phyloP scores from a whole-genome alignment of 2,329 filamentous ascomycete species.

The Alternaria novae-zelandiae region DNA sequence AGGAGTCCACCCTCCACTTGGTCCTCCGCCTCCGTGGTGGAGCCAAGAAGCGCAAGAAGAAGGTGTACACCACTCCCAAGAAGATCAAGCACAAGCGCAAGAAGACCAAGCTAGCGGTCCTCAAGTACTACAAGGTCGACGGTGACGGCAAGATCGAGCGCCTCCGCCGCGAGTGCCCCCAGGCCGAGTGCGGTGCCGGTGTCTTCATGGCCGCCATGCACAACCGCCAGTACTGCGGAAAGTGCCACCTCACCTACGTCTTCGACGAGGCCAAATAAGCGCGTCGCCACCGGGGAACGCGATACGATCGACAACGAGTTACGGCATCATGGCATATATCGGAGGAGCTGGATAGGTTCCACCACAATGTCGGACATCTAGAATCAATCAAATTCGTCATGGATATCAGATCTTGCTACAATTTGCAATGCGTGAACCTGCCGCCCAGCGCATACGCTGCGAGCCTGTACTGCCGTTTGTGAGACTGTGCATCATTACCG shows the following conservation, averaged over 20 bases:
- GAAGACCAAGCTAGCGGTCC: constrained; percentile 99
- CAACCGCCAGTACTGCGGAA: constrained; percentile 96
- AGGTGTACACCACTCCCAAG: constrained; percentile 99
- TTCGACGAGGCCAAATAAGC: constrained; percentile 69
- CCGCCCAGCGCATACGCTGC: not conserved
- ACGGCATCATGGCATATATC: constrained; percentile 32
- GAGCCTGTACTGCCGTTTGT: not conserved
- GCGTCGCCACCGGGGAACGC: constrained; percentile 17
- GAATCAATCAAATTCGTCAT: constrained; percentile 34
- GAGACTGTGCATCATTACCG: not conserved
- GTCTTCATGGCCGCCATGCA: constrained; percentile 99
- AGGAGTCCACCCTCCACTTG: constrained; percentile 98
- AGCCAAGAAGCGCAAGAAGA: constrained; percentile 98
- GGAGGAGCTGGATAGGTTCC: constrained; percentile 31
- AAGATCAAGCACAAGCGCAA: constrained; percentile 99
- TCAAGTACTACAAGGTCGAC: constrained; percentile 99
- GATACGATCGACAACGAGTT: constrained; percentile 32
- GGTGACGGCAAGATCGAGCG: constrained; percentile 99
- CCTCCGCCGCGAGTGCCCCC: constrained; percentile 95
- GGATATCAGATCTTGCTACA: constrained; percentile 12
- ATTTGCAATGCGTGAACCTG: not conserved
- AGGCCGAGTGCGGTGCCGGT: constrained; percentile 88
- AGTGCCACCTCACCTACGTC: constrained; percentile 74
- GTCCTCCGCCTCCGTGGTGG: constrained; percentile 98
- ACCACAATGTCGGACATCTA: constrained; percentile 34